These are phyloP conservation scores for Zymoseptoria brevis DNA, from an alignment of 2,329 filamentous ascomycete species.

Conservation along the genomic window DNA sequence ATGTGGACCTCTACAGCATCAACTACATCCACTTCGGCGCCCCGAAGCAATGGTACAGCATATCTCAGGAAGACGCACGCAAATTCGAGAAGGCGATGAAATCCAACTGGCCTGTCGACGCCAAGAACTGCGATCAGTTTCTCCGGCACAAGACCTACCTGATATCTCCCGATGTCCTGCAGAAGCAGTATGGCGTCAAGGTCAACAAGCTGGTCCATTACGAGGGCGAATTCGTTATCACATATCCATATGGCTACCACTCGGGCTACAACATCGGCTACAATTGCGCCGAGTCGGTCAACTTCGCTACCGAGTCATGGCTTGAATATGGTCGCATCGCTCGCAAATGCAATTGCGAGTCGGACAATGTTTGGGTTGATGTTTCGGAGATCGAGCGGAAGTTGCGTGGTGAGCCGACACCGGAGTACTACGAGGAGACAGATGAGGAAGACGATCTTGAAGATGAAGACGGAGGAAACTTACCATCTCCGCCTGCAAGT, in stretches of 20 bases:
- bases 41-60: conserved; percentile 99
- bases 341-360: conserved; percentile 92
- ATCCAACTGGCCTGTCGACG: conserved; percentile 85
- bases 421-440: conserved; percentile 73
- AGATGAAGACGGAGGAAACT: conserved; percentile 48
- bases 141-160: conserved; percentile 95
- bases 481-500: conserved; percentile 71
- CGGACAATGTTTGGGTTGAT: conserved; percentile 98
- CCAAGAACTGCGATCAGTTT: conserved; percentile 93
- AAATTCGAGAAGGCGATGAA: conserved; percentile 94
- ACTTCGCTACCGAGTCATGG: conserved; percentile 94
- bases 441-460: conserved; percentile 58
- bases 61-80: conserved; percentile 87
- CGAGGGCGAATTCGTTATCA: conserved; percentile 96
- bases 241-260: conserved; percentile 96
- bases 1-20: conserved; percentile 98
- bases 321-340: conserved; percentile 89
- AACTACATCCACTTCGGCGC: conserved; percentile 99
- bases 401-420: conserved; percentile 71
- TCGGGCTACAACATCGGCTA: conserved; percentile 97
- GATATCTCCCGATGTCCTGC: conserved; percentile 81
- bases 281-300: conserved; percentile 97
- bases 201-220: conserved; percentile 95
- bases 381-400: conserved; percentile 94
- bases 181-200: conserved; percentile 84